These are phyloP conservation scores for Ganoderma lingzhi DNA, from an alignment of 1,284 basidiomycete species.

Conservation along the genomic window DNA sequence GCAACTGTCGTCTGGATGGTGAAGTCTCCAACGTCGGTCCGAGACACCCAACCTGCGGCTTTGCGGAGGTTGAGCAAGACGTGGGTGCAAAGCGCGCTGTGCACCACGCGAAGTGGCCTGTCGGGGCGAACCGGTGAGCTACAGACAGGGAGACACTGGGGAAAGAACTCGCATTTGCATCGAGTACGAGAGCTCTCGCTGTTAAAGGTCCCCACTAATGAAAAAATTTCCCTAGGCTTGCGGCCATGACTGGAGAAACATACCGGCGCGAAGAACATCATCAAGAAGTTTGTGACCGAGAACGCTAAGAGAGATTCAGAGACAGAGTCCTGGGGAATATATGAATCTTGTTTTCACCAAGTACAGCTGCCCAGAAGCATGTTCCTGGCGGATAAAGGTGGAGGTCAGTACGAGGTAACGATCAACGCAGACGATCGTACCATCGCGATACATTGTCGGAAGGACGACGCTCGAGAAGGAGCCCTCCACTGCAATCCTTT, in stretches of 20 bases:
- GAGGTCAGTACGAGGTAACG: not conserved
- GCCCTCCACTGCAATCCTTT: not conserved
- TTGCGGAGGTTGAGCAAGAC: constrained; percentile 14
- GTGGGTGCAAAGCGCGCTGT: constrained; percentile 9
- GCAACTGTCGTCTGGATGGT: not conserved
- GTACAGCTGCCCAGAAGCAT: constrained; percentile 6
- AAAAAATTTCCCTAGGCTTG: not conserved
- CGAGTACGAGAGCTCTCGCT: constrained; percentile 1
- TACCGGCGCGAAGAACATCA: constrained; percentile 12
- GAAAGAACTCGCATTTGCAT: constrained; percentile 8
- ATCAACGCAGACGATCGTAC: not conserved
- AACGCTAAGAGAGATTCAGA: not conserved
- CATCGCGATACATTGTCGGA: constrained; percentile 13
- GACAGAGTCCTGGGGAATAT: not conserved
- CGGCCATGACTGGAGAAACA: not conserved
- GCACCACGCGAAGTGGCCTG: constrained; percentile 10
- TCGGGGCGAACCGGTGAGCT: not conserved
- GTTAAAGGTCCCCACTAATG: not conserved
- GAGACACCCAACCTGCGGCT: not conserved
- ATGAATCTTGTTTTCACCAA: constrained; percentile 1
- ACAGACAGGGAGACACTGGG: not conserved
- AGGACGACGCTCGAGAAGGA: not conserved
- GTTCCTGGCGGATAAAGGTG: not conserved
- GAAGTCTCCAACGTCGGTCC: not conserved
- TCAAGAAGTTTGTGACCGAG: constrained; percentile 2